phyloP scores from a whole-genome alignment of 371 early-diverging fungal species.

The Mucor indicus region DNA sequence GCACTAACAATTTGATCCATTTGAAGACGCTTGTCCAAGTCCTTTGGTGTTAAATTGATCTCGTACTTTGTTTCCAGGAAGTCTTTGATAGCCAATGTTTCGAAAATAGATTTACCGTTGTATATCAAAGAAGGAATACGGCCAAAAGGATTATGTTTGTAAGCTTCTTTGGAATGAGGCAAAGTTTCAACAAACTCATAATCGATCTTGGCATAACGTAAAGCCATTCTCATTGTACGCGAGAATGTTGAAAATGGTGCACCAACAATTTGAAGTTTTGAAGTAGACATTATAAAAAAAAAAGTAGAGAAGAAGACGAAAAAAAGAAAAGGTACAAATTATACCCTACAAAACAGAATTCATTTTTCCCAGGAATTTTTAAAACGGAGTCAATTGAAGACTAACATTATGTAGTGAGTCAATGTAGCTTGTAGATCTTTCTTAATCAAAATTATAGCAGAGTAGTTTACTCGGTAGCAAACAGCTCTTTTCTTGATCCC shows the following conservation, averaged over 20 bases:
- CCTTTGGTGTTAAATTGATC: conserved; percentile 16
- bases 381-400: too few species aligned
- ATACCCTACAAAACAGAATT: too few species aligned
- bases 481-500: too few species aligned
- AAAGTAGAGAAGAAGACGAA: too few species aligned
- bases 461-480: too few species aligned
- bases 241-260: conserved; percentile 34
- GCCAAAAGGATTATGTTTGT: conserved; percentile 39
- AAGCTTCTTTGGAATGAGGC: conserved; percentile 23
- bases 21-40: conserved; percentile 13
- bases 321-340: too few species aligned
- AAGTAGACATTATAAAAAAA: too few species aligned
- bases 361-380: too few species aligned
- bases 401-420: too few species aligned
- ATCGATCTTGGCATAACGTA: conserved; percentile 17
- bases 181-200: conserved; percentile 14
- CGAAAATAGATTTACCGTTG: conserved; percentile 16
- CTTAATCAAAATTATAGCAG: too few species aligned
- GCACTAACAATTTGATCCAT: conserved; percentile 27
- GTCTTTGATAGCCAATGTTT: conserved; percentile 26
- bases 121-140: conserved; percentile 30
- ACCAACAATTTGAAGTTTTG: too few species aligned
- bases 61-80: conserved; percentile 21
- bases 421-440: too few species aligned
- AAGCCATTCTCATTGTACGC: conserved; percentile 34